A percentile compares a stretch with the other conserved stretches of the same genome.
Evolutionary conservation across 164 flowering plant genomes (phyloP).

Genomic region (Akebia trifoliata): DNA sequence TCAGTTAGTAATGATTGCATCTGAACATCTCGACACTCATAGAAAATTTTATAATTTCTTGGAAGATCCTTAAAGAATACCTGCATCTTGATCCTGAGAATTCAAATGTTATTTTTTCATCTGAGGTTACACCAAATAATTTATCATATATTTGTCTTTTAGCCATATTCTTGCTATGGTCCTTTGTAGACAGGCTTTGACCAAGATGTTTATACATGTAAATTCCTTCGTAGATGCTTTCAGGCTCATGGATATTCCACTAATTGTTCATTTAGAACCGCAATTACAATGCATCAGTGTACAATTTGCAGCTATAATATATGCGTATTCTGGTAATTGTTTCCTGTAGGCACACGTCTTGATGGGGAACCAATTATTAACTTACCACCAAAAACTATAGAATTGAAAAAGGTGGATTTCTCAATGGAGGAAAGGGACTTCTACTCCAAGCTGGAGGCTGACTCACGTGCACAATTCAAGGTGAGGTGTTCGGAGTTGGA

Average conservation of each 20-base stretch:
- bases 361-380: slow-evolving; percentile 87
- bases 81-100: background rate
- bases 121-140: no score
- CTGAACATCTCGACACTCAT: no score
- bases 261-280: background rate
- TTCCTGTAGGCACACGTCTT: slow-evolving; percentile 58
- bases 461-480: slow-evolving; percentile 77
- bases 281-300: background rate
- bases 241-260: background rate
- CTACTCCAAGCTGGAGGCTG: slow-evolving; percentile 71
- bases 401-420: slow-evolving; percentile 69
- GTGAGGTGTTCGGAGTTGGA: slow-evolving; percentile 28
- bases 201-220: background rate
- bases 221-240: background rate
- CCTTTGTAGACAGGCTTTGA: no score
- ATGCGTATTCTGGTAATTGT: slow-evolving; percentile 16
- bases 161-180: no score
- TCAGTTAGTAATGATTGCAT: no score
- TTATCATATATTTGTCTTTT: no score
- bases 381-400: slow-evolving; percentile 70
- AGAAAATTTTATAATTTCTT: no score
- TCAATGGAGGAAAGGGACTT: slow-evolving; percentile 73
- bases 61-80: no score
- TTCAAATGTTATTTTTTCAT: background rate
- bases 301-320: slow-evolving; percentile 3